Evolutionary conservation across 2,329 filamentous ascomycete species (phyloP).

Genomic region (Fusarium cicatricum): DNA sequence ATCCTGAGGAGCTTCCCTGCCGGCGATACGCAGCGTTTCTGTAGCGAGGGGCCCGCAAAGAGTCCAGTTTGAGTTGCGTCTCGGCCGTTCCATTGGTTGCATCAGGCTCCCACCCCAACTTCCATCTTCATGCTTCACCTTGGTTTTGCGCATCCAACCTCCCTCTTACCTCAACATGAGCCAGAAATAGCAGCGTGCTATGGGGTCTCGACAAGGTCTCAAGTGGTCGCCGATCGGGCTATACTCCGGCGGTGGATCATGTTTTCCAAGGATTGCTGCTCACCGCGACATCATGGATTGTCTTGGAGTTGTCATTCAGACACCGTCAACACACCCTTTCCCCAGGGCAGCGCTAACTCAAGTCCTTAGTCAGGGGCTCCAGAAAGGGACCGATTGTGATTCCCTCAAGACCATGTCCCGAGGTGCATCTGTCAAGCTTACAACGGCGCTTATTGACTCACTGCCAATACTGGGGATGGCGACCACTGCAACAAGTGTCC

Average conservation of each 20-base stretch:
- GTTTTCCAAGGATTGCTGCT: slow-evolving; percentile 18
- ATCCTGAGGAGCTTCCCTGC: slow-evolving; percentile 41
- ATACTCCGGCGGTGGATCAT: slow-evolving; percentile 26
- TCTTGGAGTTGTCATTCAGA: slow-evolving; percentile 12
- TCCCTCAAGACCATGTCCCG: not conserved
- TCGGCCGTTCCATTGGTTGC: slow-evolving; percentile 35
- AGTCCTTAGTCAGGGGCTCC: slow-evolving; percentile 11
- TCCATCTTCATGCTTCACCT: slow-evolving; percentile 37
- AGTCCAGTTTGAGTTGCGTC: slow-evolving; percentile 41
- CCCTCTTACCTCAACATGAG: slow-evolving; percentile 10
- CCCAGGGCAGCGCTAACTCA: slow-evolving; percentile 25
- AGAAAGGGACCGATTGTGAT: slow-evolving; percentile 24
- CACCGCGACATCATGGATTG: slow-evolving; percentile 20
- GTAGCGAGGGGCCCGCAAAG: slow-evolving; percentile 16
- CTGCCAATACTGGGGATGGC: not conserved
- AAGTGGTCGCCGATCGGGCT: slow-evolving; percentile 30
- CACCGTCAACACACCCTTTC: slow-evolving; percentile 19
- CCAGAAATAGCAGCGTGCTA: slow-evolving; percentile 36
- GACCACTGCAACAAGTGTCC: too few species aligned
- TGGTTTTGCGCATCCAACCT: slow-evolving; percentile 15
- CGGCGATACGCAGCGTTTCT: slow-evolving; percentile 37
- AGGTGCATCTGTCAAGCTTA: not conserved
- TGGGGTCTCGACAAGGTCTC: slow-evolving; percentile 8
- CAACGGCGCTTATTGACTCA: slow-evolving; percentile 7
- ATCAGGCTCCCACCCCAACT: slow-evolving; percentile 29